These are phyloP conservation scores for Ogataea saltuana DNA, from an alignment of 805 yeast genomes.

Conservation along the genomic window DNA sequence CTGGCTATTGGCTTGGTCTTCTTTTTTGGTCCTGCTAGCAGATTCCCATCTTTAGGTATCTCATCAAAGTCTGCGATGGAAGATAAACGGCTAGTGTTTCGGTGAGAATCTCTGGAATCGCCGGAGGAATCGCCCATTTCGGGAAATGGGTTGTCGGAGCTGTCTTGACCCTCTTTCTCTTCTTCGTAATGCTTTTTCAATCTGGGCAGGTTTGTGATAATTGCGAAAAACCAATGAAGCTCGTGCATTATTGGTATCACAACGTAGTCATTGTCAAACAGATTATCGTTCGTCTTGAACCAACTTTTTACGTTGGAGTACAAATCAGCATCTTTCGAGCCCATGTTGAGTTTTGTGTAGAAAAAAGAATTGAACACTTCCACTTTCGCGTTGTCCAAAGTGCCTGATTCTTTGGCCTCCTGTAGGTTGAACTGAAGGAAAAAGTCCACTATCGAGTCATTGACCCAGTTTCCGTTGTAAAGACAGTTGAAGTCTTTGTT, in stretches of 20 bases:
- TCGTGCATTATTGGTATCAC: slow-evolving; percentile 81
- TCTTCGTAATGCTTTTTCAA: slow-evolving; percentile 17
- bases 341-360: slow-evolving; percentile 58
- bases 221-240: slow-evolving; percentile 85
- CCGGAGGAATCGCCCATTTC: not conserved
- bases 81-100: not conserved
- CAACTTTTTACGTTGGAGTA: slow-evolving; percentile 73
- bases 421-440: slow-evolving; percentile 58
- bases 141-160: too few relatives aligned
- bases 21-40: slow-evolving; percentile 8
- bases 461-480: slow-evolving; percentile 81
- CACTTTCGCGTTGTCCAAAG: slow-evolving; percentile 41
- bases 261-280: slow-evolving; percentile 57
- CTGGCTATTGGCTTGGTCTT: slow-evolving; percentile 34
- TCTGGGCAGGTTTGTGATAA: slow-evolving; percentile 56
- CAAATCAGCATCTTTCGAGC: slow-evolving; percentile 32
- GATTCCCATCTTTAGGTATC: slow-evolving; percentile 14
- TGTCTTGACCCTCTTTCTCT: slow-evolving; percentile 6
- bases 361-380: slow-evolving; percentile 79
- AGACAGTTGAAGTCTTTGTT: slow-evolving; percentile 77
- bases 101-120: not conserved
- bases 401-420: slow-evolving; percentile 36
- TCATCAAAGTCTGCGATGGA: not conserved
- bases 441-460: slow-evolving; percentile 86
- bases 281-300: slow-evolving; percentile 65